phyloP scores from a whole-genome alignment of 192 early-diverging fungal genomes.

The Piromyces finnis region DNA sequence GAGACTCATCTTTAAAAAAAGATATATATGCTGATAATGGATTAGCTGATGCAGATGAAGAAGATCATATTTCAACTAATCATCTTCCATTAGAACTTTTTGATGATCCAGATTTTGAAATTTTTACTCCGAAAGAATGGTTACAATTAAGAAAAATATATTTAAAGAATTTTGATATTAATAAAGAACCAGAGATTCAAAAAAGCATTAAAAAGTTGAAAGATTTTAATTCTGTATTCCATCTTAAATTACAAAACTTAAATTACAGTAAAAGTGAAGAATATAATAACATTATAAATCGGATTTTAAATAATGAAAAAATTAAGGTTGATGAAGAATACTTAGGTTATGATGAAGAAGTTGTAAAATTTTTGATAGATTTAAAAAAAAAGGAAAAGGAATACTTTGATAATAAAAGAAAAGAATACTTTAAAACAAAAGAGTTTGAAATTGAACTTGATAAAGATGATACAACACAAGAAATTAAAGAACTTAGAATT shows the following conservation, averaged over 20 bases:
- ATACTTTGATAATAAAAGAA: not conserved
- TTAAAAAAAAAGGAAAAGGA: not conserved
- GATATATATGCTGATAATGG: not conserved
- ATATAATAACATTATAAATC: not conserved
- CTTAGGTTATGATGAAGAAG: not conserved
- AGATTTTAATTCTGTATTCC: not conserved
- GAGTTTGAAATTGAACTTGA: not conserved
- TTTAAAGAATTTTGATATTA: not conserved
- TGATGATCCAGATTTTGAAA: not conserved
- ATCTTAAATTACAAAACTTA: not conserved
- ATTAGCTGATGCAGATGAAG: not conserved
- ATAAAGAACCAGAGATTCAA: not conserved
- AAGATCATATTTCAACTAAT: not conserved
- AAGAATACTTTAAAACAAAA: not conserved
- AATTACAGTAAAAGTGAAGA: not conserved
- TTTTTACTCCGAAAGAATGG: not conserved
- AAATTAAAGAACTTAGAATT: not conserved
- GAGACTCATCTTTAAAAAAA: not conserved
- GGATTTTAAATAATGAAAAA: not conserved
- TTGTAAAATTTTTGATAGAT: not conserved
- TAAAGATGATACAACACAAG: not conserved
- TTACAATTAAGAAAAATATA: not conserved
- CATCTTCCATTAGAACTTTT: not conserved
- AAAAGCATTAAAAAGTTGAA: not conserved
- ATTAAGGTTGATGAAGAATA: not conserved